Percentiles rank a stretch among this genome's conserved stretches.
phyloP scores from a whole-genome alignment of 495 filamentous ascomycete species.

The Penicillium maclennaniae region DNA sequence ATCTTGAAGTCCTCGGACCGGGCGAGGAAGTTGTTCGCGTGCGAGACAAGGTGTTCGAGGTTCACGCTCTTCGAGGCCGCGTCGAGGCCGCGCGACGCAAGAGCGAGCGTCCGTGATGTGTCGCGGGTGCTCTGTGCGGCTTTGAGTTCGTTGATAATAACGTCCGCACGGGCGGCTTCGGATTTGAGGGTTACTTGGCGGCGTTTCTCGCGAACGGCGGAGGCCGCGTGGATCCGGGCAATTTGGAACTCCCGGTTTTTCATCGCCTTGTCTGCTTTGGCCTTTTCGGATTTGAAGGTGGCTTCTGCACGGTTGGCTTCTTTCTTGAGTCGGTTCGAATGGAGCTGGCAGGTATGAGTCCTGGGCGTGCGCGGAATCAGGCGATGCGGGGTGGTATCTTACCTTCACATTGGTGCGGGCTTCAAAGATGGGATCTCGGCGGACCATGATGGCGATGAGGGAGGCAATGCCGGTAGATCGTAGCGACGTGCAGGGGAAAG shows the following conservation, averaged over 20 bases:
- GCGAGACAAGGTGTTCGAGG: slow-evolving; percentile 39
- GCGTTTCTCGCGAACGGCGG: slow-evolving; percentile 46
- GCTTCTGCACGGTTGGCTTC: slow-evolving; percentile 43
- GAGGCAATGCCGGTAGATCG: neutral
- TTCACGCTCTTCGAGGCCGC: slow-evolving; percentile 45
- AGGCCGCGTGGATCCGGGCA: slow-evolving; percentile 47
- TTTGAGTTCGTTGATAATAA: slow-evolving; percentile 50
- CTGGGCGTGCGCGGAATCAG: neutral
- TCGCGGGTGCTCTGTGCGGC: slow-evolving; percentile 47
- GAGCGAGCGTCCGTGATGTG: slow-evolving; percentile 41
- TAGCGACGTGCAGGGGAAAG: neutral
- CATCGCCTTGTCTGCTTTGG: slow-evolving; percentile 49
- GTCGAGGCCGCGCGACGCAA: slow-evolving; percentile 43
- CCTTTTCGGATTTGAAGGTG: slow-evolving; percentile 47
- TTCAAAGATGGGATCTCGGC: slow-evolving; percentile 49
- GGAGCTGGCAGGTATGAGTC: slow-evolving; percentile 26
- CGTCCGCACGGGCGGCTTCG: slow-evolving; percentile 46
- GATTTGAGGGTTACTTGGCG: slow-evolving; percentile 43
- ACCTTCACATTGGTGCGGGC: slow-evolving; percentile 51
- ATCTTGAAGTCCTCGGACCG: slow-evolving; percentile 49
- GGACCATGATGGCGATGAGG: slow-evolving; percentile 34
- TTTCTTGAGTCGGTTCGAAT: slow-evolving; percentile 48
- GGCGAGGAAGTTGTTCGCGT: slow-evolving; percentile 47
- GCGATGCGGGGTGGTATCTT: slow-evolving; percentile 4
- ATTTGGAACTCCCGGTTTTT: slow-evolving; percentile 50